Conservation (phyloP, 1,284 basidiomycete genomes). For the Butyriboletus regius region DNA sequence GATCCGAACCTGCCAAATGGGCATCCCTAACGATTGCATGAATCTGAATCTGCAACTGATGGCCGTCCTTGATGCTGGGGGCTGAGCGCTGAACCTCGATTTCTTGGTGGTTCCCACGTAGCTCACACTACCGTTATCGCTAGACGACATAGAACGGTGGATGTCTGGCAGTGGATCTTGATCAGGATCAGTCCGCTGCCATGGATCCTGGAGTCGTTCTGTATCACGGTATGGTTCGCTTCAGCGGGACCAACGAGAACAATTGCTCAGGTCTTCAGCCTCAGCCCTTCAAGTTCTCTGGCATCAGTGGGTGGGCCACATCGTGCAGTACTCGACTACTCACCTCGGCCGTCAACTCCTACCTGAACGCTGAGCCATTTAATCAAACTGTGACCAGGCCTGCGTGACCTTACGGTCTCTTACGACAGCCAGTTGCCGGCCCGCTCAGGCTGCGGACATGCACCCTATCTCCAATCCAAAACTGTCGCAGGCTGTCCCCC, state of each 20-base stretch:
- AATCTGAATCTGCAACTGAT: conserved; percentile 5
- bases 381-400: conserved; percentile 2
- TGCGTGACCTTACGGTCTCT: conserved; percentile 13
- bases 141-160: conserved; percentile 1
- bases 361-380: neutral
- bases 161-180: conserved; percentile 9
- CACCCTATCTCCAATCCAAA: conserved; percentile 20
- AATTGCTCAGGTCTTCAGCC: neutral
- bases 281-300: conserved; percentile 1
- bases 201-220: neutral
- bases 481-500: conserved; percentile 5
- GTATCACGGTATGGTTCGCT: conserved; percentile 3
- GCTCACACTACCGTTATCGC: conserved; percentile 18
- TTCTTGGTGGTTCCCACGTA: conserved; percentile 6
- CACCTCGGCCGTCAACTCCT: neutral
- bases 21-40: conserved; percentile 1
- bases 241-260: neutral
- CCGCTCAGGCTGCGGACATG: conserved; percentile 1
- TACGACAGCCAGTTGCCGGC: conserved; percentile 21
- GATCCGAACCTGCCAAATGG: conserved; percentile 1
- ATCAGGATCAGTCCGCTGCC: conserved; percentile 11
- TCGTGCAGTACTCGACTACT: neutral
- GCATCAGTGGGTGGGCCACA: neutral
- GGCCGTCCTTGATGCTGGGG: neutral
- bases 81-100: neutral